A percentile compares a stretch with the other conserved stretches of the same genome.
Conservation (phyloP, 441 rosid species). For the Croton laevigatus region DNA sequence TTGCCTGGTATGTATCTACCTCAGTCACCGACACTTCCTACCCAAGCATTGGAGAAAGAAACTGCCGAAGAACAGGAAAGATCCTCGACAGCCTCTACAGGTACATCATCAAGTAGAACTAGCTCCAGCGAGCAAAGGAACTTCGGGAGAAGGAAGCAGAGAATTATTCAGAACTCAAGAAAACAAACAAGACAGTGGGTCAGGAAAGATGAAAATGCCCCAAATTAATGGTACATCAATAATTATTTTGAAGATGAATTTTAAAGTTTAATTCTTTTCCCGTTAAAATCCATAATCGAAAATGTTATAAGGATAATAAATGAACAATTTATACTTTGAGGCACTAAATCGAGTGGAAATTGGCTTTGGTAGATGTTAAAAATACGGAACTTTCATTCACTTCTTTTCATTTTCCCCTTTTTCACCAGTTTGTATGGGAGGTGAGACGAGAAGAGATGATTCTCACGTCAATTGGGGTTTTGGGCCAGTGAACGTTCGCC, state of each 20-base stretch:
- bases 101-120: conserved; percentile 36
- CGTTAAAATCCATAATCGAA: neutral
- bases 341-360: too few species aligned
- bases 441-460: too few species aligned
- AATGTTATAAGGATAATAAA: too few species aligned
- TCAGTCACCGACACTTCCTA: conserved; percentile 28
- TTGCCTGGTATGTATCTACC: conserved; percentile 74
- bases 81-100: conserved; percentile 21
- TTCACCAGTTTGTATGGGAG: too few species aligned
- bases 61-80: conserved; percentile 21
- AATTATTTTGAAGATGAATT: neutral
- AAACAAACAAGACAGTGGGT: conserved; percentile 42
- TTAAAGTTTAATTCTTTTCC: too few species aligned
- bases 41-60: conserved; percentile 31
- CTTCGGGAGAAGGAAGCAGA: conserved; percentile 24
- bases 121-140: conserved; percentile 32
- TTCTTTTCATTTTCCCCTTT: too few species aligned
- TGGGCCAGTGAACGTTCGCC: too few species aligned
- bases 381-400: too few species aligned
- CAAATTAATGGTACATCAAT: conserved; percentile 5
- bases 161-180: conserved; percentile 27
- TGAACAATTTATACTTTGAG: too few species aligned
- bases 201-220: conserved; percentile 31
- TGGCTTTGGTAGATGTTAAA: too few species aligned
- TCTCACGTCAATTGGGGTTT: too few species aligned